Evolutionary conservation across 2,329 filamentous ascomycete species (phyloP), one percentile per base, ranked within the genome.

Genomic region (Pestalotiopsis sp.): DNA sequence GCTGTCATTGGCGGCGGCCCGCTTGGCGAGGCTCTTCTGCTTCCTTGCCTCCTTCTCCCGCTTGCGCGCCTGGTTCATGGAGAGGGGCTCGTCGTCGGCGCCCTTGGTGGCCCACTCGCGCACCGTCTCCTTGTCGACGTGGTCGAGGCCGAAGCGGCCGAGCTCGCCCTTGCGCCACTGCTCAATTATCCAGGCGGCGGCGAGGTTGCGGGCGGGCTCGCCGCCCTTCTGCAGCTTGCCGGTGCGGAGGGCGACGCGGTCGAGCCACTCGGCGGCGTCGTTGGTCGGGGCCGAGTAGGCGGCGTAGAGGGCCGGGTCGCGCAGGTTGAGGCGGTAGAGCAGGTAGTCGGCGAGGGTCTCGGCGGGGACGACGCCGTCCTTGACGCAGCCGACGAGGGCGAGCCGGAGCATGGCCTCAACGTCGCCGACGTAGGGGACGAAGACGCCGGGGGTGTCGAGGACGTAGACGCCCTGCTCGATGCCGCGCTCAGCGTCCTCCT

Each of bases 371-470:
- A 98, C 87, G 0, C 92, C 93, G 78, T 97, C 94, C 79, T 97
- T 97, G 67, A 99, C 94, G 78, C 92, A 93, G 23, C 95, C 94
- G 65, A 93, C 94, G 0, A 98, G 87, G 2, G 95, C 92, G n/a
- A 99, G 87, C 81, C 97, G 98, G 71, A 99, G 85, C 96, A 99
- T 99, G 60, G 91, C 89, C 78, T 96, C 92, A 17, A 92, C 87
- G 75, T 97, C 89, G 0, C 91, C 88, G 36, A 98, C 92, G 78
- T 97, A 97, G 0, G 96, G 96, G 69, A 98, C 89, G 80, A 98
- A 99, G 9, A 99, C 95, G 62, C 96, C 96, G 0, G 96, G 96
- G 0, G 95, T 98, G 80, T 99, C 96, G 62, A 97, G 84, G 58
- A 98, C 83, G 78, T 96, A 97, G 4, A 97, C 91, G 58, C 91